A percentile compares a stretch with the other conserved stretches of the same genome.
These are phyloP conservation scores for Achlya hypogyna DNA, from an alignment of 352 stramenopile genomes.

Conservation along the genomic window DNA sequence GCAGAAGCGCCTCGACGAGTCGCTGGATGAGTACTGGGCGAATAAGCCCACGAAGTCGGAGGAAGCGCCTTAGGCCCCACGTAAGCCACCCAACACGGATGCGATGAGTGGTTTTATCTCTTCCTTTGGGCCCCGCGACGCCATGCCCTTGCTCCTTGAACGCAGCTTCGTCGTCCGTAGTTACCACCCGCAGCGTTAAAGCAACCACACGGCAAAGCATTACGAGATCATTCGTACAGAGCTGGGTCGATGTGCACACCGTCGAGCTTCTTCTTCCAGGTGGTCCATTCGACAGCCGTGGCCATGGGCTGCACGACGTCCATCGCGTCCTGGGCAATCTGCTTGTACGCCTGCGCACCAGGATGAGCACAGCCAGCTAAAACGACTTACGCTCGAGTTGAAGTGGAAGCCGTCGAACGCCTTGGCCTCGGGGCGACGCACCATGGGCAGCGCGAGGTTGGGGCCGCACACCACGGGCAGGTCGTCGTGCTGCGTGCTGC, in stretches of 20 bases:
- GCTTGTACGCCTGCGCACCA: conserved; percentile 45
- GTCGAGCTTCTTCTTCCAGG: conserved; percentile 72
- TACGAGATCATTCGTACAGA: conserved; percentile 66
- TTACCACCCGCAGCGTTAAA: no score
- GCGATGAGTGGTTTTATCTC: neutral
- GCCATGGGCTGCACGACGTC: conserved; percentile 76
- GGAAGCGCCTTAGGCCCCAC: conserved; percentile 5
- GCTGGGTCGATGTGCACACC: conserved; percentile 67
- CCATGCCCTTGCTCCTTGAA: neutral
- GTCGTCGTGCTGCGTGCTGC: conserved; percentile 56
- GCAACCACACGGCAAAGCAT: neutral
- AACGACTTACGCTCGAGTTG: conserved; percentile 71
- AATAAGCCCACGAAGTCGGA: conserved; percentile 50
- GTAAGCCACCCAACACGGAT: no score
- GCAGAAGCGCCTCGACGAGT: conserved; percentile 60
- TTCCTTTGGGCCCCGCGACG: neutral
- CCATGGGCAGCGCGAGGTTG: conserved; percentile 62
- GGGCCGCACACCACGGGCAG: conserved; percentile 55
- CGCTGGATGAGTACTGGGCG: conserved; percentile 87
- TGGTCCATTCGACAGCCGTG: conserved; percentile 73
- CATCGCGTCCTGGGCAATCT: conserved; percentile 63
- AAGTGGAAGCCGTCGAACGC: conserved; percentile 71
- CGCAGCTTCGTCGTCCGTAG: no score
- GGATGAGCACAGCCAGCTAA: no score
- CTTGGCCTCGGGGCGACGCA: conserved; percentile 46